Conservation (phyloP, 139 green algal species). For the Volvox reticuliferus region DNA sequence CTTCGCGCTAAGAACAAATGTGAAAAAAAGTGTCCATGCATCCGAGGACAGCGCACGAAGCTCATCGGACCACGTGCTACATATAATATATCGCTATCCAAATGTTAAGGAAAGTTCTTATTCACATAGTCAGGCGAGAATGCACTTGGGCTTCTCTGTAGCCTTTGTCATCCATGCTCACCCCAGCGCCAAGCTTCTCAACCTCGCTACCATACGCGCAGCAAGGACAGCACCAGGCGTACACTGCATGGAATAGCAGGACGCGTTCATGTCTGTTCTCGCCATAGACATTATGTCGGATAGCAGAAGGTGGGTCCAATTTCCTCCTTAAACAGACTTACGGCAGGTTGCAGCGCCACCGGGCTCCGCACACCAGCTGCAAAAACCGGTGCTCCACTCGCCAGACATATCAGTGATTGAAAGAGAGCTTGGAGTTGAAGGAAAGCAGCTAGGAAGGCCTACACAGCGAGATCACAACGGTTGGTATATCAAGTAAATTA, state of each 20-base stretch:
- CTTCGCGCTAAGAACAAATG: too few species aligned
- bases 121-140: too few species aligned
- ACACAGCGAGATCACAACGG: background rate
- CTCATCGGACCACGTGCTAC: too few species aligned
- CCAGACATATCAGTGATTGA: background rate
- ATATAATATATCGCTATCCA: too few species aligned
- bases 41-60: too few species aligned
- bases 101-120: too few species aligned
- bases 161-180: background rate
- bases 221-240: conserved; percentile 11
- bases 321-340: background rate
- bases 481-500: too few species aligned
- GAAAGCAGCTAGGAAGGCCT: background rate
- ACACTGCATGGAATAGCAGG: background rate
- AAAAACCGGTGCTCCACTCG: conserved; percentile 9
- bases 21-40: too few species aligned
- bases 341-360: background rate
- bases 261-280: background rate
- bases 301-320: too few species aligned
- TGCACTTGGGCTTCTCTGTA: too few species aligned
- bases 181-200: background rate
- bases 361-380: background rate
- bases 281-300: background rate
- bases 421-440: background rate
- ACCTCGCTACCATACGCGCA: background rate